phyloP scores from a whole-genome alignment of 1,284 basidiomycete species.

The Volvariella surrecta region DNA sequence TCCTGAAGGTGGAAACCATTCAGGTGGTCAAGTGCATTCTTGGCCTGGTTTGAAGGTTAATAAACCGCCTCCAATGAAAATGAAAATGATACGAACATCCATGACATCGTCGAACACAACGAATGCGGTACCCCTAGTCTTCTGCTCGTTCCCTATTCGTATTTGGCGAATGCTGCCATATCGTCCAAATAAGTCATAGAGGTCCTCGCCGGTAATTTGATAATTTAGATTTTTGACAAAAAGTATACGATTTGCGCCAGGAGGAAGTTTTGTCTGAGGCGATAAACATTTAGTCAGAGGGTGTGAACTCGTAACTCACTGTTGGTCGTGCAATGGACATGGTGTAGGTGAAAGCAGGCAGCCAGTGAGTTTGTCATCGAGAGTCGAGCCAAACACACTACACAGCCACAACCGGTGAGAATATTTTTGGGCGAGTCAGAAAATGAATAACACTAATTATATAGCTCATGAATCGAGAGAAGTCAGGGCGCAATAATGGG shows the following conservation, averaged over 20 bases:
- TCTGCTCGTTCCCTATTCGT: conserved; percentile 84
- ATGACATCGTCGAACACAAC: conserved; percentile 88
- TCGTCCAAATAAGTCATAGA: conserved; percentile 96
- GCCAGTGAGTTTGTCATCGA: conserved; percentile 2
- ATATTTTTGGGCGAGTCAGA: no score
- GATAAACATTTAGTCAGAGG: conserved; percentile 3
- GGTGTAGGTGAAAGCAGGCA: conserved; percentile 4
- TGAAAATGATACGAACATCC: conserved; percentile 54
- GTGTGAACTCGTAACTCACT: conserved; percentile 27
- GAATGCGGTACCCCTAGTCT: conserved; percentile 95
- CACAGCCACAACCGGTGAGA: no score
- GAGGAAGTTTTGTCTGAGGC: conserved; percentile 67
- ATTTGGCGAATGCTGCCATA: conserved; percentile 97
- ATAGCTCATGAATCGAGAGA: no score
- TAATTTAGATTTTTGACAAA: conserved; percentile 93
- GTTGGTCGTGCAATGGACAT: conserved; percentile 64
- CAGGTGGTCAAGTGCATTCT: conserved; percentile 92
- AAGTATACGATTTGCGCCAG: conserved; percentile 78
- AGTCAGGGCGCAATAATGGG: no score
- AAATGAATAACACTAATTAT: no score
- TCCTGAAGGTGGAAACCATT: conserved; percentile 99
- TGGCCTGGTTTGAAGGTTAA: conserved; percentile 49
- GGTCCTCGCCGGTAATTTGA: conserved; percentile 87
- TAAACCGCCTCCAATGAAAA: conserved; percentile 1
- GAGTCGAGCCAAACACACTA: neutral